Evolutionary conservation across 352 stramenopile genomes (phyloP).

Genomic region (Globisporangium viniferum): DNA sequence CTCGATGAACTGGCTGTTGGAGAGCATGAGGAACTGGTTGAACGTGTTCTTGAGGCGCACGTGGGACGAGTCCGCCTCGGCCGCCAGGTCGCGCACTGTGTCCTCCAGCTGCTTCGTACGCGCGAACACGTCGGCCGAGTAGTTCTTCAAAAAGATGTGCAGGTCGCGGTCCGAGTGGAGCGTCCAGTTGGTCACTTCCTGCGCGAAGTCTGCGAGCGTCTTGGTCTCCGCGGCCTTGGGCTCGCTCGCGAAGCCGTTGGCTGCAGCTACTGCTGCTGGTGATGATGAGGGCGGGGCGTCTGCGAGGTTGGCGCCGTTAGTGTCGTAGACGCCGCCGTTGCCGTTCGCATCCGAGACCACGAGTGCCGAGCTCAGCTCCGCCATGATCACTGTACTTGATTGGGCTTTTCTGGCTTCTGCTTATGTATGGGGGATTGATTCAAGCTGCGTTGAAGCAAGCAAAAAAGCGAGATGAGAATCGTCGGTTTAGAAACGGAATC

Average conservation of each 20-base stretch:
- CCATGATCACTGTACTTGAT: not conserved
- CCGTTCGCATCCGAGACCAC: not conserved
- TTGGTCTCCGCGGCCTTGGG: conserved; percentile 24
- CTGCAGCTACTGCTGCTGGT: not conserved
- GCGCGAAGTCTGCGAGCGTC: conserved; percentile 40
- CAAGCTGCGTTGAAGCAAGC: conserved; percentile 1
- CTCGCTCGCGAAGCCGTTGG: not conserved
- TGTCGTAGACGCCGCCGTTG: not conserved
- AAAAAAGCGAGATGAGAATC: not conserved
- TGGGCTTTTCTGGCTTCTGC: not conserved
- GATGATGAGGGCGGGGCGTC: not conserved
- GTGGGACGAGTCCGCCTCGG: conserved; percentile 60
- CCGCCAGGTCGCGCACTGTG: conserved; percentile 62
- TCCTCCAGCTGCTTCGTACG: conserved; percentile 75
- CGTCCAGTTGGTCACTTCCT: conserved; percentile 59
- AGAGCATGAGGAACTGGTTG: conserved; percentile 87
- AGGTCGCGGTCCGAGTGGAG: conserved; percentile 73
- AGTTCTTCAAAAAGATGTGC: conserved; percentile 62
- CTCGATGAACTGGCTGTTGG: conserved; percentile 88
- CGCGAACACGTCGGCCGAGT: conserved; percentile 64
- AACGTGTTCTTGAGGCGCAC: conserved; percentile 83
- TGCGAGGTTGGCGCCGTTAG: not conserved
- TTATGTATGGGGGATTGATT: conserved; percentile 5
- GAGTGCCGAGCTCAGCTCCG: conserved; percentile 1
- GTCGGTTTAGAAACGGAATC: not conserved